Conservation (phyloP, 306 rosid species). For the Hippophae gyantsensis region DNA sequence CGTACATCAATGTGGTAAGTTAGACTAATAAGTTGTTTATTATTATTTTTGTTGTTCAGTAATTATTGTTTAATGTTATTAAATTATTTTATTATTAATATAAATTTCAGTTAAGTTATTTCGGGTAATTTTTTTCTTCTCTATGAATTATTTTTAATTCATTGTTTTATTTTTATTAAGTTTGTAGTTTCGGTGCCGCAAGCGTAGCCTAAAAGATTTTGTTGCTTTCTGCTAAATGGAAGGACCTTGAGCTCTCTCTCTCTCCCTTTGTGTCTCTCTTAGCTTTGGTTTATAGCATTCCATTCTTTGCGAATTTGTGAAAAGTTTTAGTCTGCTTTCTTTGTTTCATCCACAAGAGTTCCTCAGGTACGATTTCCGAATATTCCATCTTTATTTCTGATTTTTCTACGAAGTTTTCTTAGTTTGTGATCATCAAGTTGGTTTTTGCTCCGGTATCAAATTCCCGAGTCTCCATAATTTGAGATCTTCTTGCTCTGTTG, state of each 20-base stretch:
- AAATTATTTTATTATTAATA: too few relatives aligned
- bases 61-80: too few relatives aligned
- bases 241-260: constrained; percentile 40
- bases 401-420: neutral
- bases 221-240: constrained; percentile 83
- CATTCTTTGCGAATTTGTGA: constrained; percentile 11
- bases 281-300: constrained; percentile 20
- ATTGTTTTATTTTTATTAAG: neutral
- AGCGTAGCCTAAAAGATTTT: constrained; percentile 38
- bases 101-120: too few relatives aligned
- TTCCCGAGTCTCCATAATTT: neutral
- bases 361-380: constrained; percentile 29
- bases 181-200: constrained; percentile 22
- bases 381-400: constrained; percentile 2
- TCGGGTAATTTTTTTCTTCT: too few relatives aligned
- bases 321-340: constrained; percentile 12
- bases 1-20: too few relatives aligned
- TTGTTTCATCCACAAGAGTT: constrained; percentile 28
- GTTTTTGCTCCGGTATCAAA: constrained; percentile 4
- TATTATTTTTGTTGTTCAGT: too few relatives aligned
- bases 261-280: constrained; percentile 8
- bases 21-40: too few relatives aligned
- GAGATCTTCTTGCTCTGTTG: constrained; percentile 13
- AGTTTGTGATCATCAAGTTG: neutral
- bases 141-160: too few relatives aligned